These are phyloP conservation scores for Agastache rugosa DNA, from an alignment of 257 asterid genomes.

Conservation along the genomic window DNA sequence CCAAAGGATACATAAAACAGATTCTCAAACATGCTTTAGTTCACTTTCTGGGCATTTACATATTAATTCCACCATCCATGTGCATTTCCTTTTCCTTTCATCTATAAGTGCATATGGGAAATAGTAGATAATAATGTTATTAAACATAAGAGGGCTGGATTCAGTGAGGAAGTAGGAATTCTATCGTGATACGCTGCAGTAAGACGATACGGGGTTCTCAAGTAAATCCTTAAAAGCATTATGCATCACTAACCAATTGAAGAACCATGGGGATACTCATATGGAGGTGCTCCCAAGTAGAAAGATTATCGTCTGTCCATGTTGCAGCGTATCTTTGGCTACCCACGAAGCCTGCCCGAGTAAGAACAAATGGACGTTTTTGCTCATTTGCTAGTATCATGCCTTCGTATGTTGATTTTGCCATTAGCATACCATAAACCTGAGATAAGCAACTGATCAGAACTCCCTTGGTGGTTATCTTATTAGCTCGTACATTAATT, in stretches of 20 bases:
- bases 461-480: constrained; percentile 10
- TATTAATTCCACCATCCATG: not conserved
- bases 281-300: constrained; percentile 97
- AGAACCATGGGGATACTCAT: constrained; percentile 95
- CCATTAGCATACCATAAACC: constrained; percentile 96
- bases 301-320: constrained; percentile 97
- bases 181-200: constrained; percentile 1
- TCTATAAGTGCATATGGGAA: not conserved
- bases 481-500: too few relatives aligned
- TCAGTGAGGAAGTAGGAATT: not conserved
- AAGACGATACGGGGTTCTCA: not conserved
- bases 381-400: constrained; percentile 71
- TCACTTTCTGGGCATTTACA: not conserved
- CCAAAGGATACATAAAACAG: not conserved
- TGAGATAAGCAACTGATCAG: constrained; percentile 28
- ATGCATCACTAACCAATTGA: constrained; percentile 70
- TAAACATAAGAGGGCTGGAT: not conserved
- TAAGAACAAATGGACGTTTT: constrained; percentile 91
- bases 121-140: not conserved
- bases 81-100: not conserved
- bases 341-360: constrained; percentile 96
- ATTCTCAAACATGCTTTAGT: not conserved
- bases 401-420: constrained; percentile 89
- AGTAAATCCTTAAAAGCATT: not conserved
- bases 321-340: constrained; percentile 97